Evolutionary conservation across 2,329 filamentous ascomycete species (phyloP).

Genomic region (Aspergillus uvarum): DNA sequence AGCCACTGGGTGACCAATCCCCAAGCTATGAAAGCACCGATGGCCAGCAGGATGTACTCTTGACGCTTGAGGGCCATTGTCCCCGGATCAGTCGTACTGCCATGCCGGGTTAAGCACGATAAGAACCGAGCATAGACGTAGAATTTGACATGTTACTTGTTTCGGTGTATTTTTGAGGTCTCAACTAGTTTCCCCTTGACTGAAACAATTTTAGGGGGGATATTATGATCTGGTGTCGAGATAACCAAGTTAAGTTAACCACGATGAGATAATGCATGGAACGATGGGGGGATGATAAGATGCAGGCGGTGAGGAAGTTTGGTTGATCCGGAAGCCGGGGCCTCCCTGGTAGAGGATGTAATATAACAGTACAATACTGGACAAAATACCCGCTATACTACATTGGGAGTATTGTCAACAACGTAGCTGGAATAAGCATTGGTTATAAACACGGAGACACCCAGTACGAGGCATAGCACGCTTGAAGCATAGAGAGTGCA

Average conservation of each 20-base stretch:
- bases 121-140: not conserved
- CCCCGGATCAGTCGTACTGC: constrained; percentile 25
- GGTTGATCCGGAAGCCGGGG: not conserved
- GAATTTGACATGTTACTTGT: not conserved
- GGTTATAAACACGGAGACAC: no score
- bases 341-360: not conserved
- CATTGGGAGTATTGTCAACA: not conserved
- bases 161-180: not conserved
- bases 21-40: constrained; percentile 71
- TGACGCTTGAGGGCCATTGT: constrained; percentile 50
- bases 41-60: constrained; percentile 44
- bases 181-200: not conserved
- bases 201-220: not conserved
- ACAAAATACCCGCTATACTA: not conserved
- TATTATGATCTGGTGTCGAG: not conserved
- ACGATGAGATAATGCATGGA: not conserved
- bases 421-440: no score
- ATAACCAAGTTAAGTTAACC: not conserved
- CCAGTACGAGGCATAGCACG: no score
- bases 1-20: constrained; percentile 80
- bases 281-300: not conserved
- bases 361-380: not conserved
- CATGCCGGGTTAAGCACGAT: constrained; percentile 1
- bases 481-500: no score
- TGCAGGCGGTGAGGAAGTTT: constrained; percentile 12